Conservation (phyloP, 805 yeast species). For the Zygosaccharomyces kombuchaensis region DNA sequence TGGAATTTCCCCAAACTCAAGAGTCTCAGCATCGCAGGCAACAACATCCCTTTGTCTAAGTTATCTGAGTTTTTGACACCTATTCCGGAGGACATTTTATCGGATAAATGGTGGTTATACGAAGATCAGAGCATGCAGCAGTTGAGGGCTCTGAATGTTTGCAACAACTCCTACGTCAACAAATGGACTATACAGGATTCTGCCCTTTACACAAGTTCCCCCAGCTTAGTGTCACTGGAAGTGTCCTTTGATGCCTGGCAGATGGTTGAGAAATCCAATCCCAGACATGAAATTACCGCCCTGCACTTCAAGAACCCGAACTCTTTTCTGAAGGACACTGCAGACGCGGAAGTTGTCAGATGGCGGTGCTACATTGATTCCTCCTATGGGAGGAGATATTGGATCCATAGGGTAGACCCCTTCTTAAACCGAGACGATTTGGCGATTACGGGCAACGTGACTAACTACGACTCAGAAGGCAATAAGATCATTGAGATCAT, state of each 20-base stretch:
- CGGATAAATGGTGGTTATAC: slow-evolving; percentile 16
- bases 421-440: slow-evolving; percentile 35
- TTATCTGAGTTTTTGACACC: slow-evolving; percentile 35
- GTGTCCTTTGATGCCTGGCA: slow-evolving; percentile 49
- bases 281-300: slow-evolving; percentile 24
- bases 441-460: slow-evolving; percentile 36
- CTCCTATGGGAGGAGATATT: slow-evolving; percentile 67
- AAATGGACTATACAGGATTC: slow-evolving; percentile 56
- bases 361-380: slow-evolving; percentile 36
- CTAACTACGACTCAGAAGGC: slow-evolving; percentile 64
- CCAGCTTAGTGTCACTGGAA: slow-evolving; percentile 60
- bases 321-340: slow-evolving; percentile 22
- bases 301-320: slow-evolving; percentile 19
- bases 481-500: slow-evolving; percentile 45
- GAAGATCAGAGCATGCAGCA: slow-evolving; percentile 22
- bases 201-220: slow-evolving; percentile 42
- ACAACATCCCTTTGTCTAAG: slow-evolving; percentile 33
- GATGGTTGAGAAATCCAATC: slow-evolving; percentile 30
- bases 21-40: slow-evolving; percentile 36
- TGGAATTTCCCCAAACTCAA: slow-evolving; percentile 38
- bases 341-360: slow-evolving; percentile 21
- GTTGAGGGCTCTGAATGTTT: slow-evolving; percentile 59
- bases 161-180: slow-evolving; percentile 56
- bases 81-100: slow-evolving; percentile 15
- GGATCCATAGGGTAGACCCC: slow-evolving; percentile 57